These are phyloP conservation scores for Trichoderma endophyticum DNA, from an alignment of 2,329 filamentous ascomycete genomes.

Conservation along the genomic window DNA sequence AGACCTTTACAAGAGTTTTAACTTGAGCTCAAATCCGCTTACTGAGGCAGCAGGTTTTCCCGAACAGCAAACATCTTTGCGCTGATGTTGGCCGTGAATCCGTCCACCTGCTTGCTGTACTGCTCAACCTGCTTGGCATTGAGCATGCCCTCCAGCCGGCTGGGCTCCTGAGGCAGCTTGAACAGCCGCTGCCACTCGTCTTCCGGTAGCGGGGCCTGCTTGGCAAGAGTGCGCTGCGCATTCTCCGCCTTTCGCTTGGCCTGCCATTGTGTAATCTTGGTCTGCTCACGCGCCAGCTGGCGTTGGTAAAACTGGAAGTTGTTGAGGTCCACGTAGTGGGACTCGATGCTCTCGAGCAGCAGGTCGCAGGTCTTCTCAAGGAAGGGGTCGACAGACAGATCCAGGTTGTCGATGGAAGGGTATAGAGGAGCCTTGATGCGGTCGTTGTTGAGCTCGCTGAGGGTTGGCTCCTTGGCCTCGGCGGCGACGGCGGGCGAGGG, in stretches of 20 bases:
- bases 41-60: slow-evolving; percentile 61
- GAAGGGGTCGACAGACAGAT: slow-evolving; percentile 94
- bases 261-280: slow-evolving; percentile 96
- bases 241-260: slow-evolving; percentile 96
- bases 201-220: slow-evolving; percentile 85
- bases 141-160: slow-evolving; percentile 86
- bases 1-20: slow-evolving; percentile 6
- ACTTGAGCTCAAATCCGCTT: slow-evolving; percentile 19
- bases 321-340: slow-evolving; percentile 97
- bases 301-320: slow-evolving; percentile 98
- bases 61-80: slow-evolving; percentile 98
- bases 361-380: slow-evolving; percentile 98
- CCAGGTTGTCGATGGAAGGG: slow-evolving; percentile 85
- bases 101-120: slow-evolving; percentile 95
- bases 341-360: slow-evolving; percentile 93
- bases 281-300: slow-evolving; percentile 87
- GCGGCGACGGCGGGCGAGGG: slow-evolving; percentile 61
- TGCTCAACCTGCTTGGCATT: slow-evolving; percentile 96
- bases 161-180: slow-evolving; percentile 95
- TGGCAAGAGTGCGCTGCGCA: slow-evolving; percentile 74
- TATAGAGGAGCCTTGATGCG: slow-evolving; percentile 64
- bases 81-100: slow-evolving; percentile 85
- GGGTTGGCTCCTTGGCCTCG: slow-evolving; percentile 70
- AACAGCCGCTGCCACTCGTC: slow-evolving; percentile 98
- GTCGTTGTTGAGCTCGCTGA: slow-evolving; percentile 71